Conservation (phyloP, 352 stramenopile genomes). For the Phytopythium chamaehyphon region DNA sequence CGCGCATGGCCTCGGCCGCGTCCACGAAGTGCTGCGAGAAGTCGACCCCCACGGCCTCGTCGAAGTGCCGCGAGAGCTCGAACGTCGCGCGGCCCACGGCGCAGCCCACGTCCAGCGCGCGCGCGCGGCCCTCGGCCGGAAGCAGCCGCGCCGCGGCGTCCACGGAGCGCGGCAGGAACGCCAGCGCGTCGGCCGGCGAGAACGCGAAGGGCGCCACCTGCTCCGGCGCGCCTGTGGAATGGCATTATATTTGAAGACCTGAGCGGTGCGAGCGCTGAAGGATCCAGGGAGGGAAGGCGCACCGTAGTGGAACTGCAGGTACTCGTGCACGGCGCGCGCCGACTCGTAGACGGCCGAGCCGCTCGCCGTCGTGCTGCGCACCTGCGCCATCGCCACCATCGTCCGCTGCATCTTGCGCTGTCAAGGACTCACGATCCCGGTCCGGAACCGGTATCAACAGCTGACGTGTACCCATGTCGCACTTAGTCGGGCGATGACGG, state of each 20-base stretch:
- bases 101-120: constrained; percentile 93
- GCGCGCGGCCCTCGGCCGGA: constrained; percentile 42
- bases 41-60: constrained; percentile 92
- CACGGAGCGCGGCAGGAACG: constrained; percentile 85
- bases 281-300: background rate
- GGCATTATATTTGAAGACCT: no score
- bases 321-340: constrained; percentile 83
- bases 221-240: constrained; percentile 53
- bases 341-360: constrained; percentile 87
- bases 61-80: constrained; percentile 90
- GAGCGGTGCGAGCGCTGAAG: no score
- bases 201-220: constrained; percentile 68
- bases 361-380: constrained; percentile 85
- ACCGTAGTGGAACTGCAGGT: constrained; percentile 91
- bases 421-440: background rate
- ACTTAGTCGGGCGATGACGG: no score
- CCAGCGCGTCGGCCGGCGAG: constrained; percentile 72
- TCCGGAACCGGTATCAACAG: background rate
- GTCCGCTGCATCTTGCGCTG: background rate
- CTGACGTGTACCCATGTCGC: background rate
- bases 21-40: constrained; percentile 91
- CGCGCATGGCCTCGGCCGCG: constrained; percentile 85
- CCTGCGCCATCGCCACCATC: constrained; percentile 2
- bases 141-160: constrained; percentile 64
- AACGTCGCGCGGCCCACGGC: constrained; percentile 93